A percentile compares a stretch with the other conserved stretches of the same genome.
These are phyloP conservation scores for Flaveria bidentis DNA, from an alignment of 129 eudicot species.

Conservation along the genomic window DNA sequence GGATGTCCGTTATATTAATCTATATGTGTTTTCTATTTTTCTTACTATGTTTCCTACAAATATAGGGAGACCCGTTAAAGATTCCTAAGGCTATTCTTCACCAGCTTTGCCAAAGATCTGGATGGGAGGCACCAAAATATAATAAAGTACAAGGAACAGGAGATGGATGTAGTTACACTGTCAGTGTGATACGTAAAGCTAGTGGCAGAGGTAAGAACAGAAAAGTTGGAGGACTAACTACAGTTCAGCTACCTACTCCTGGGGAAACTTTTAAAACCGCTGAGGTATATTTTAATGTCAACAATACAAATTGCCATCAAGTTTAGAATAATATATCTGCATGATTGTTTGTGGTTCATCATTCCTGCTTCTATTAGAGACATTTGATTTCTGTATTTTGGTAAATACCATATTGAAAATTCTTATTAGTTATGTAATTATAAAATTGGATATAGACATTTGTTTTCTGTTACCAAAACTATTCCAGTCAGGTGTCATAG, in stretches of 20 bases:
- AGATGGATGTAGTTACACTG: slow-evolving; percentile 57
- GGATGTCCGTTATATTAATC: slow-evolving; percentile 12
- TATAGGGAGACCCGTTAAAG: slow-evolving; percentile 86
- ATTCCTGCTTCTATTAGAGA: not conserved
- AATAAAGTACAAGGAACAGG: slow-evolving; percentile 56
- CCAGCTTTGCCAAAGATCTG: slow-evolving; percentile 87
- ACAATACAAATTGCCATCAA: not conserved
- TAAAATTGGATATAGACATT: slow-evolving; percentile 3
- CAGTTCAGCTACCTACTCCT: slow-evolving; percentile 67
- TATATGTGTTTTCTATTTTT: slow-evolving; percentile 16
- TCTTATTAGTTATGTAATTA: slow-evolving; percentile 7
- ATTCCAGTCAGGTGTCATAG: not conserved
- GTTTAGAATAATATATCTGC: not conserved
- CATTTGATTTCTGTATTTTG: slow-evolving; percentile 8
- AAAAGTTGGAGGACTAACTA: slow-evolving; percentile 87
- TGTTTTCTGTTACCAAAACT: not conserved
- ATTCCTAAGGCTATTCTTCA: slow-evolving; percentile 94
- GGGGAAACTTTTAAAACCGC: slow-evolving; percentile 55
- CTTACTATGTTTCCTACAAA: slow-evolving; percentile 26
- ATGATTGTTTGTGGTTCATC: slow-evolving; percentile 5
- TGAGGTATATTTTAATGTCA: slow-evolving; percentile 55
- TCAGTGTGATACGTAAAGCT: slow-evolving; percentile 86
- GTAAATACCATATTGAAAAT: not conserved
- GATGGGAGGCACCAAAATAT: slow-evolving; percentile 98
- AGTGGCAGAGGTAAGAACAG: slow-evolving; percentile 97